phyloP scores from a whole-genome alignment of 345 rosid species.

The Aegle marmelos region DNA sequence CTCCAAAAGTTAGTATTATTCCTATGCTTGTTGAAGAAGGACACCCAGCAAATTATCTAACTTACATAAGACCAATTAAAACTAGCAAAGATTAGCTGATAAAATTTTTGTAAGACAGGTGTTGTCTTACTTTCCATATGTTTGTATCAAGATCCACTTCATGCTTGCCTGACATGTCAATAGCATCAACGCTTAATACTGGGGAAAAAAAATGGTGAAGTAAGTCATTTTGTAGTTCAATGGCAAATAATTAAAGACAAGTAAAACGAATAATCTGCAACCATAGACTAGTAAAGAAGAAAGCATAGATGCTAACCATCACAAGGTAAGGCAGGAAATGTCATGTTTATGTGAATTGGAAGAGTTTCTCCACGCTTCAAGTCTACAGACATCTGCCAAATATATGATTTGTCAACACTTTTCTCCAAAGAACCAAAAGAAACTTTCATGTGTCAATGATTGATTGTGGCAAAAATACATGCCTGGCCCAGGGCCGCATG shows the following conservation, averaged over 20 bases:
- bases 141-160: conserved; percentile 99
- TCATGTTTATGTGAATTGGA: conserved; percentile 86
- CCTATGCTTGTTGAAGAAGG: not conserved
- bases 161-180: conserved; percentile 99
- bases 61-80: not conserved
- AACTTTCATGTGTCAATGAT: no score
- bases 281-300: not conserved
- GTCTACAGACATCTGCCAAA: conserved; percentile 91
- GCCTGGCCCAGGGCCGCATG: no score
- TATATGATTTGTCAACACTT: not conserved
- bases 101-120: not conserved
- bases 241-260: not conserved
- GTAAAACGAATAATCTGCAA: not conserved
- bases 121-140: conserved; percentile 82
- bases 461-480: no score
- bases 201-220: conserved; percentile 11
- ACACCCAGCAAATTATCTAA: not conserved
- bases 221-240: not conserved
- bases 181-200: conserved; percentile 96
- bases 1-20: not conserved
- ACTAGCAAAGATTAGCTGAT: not conserved
- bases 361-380: conserved; percentile 95
- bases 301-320: conserved; percentile 51
- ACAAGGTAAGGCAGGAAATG: conserved; percentile 88
- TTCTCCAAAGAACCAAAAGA: not conserved